Percentiles rank a stretch among this genome's conserved stretches.
These are phyloP conservation scores for Pyropia yezoensis DNA, from an alignment of 23 red algal genomes.

Conservation along the genomic window DNA sequence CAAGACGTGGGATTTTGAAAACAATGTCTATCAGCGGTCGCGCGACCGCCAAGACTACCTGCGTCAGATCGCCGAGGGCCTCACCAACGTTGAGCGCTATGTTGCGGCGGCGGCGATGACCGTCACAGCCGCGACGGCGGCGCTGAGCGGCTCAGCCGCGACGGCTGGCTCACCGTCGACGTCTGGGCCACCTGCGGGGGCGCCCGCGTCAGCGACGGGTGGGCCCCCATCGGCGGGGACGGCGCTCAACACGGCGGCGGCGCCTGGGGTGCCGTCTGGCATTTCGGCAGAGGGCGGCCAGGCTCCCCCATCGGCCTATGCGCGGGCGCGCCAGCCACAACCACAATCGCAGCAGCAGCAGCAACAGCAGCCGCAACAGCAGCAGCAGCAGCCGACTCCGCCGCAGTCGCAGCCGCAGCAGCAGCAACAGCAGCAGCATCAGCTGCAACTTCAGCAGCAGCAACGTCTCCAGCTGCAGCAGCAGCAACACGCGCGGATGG, in stretches of 20 bases:
- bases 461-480: too few relatives aligned
- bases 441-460: too few relatives aligned
- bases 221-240: not conserved
- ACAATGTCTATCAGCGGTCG: conserved; percentile 11
- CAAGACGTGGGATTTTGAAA: conserved; percentile 24
- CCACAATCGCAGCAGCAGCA: too few relatives aligned
- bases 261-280: too few relatives aligned
- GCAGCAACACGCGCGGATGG: too few relatives aligned
- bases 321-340: too few relatives aligned
- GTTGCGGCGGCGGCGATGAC: not conserved
- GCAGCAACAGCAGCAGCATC: too few relatives aligned
- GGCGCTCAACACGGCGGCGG: not conserved
- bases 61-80: conserved; percentile 20
- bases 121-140: not conserved
- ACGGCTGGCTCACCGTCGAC: not conserved
- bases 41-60: conserved; percentile 39
- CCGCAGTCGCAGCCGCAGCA: too few relatives aligned
- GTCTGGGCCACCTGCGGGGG: not conserved
- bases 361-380: too few relatives aligned
- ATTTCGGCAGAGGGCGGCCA: too few relatives aligned
- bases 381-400: too few relatives aligned
- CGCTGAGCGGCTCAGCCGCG: not conserved
- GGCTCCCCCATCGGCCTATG: too few relatives aligned
- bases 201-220: not conserved
- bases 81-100: conserved; percentile 18